Percentiles rank a stretch among this genome's conserved stretches.
These are phyloP conservation scores for Coemansia reversa DNA, from an alignment of 192 early-diverging fungal genomes.

Conservation along the genomic window DNA sequence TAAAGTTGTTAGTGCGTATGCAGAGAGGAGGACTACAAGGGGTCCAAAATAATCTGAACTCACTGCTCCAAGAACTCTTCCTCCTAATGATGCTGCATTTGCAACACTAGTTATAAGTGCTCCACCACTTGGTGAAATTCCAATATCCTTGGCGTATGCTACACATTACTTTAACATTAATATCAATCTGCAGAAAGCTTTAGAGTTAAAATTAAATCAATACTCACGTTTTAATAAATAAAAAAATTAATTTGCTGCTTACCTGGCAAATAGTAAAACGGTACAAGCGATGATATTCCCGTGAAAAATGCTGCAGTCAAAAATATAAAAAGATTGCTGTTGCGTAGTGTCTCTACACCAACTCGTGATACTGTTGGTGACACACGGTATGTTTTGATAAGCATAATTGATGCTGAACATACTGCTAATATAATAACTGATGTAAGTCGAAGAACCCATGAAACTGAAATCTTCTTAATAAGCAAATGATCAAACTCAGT, in stretches of 20 bases:
- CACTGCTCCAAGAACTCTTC: slow-evolving; percentile 25
- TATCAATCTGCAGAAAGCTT: neutral
- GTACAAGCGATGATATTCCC: slow-evolving; percentile 40
- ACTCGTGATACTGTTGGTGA: neutral
- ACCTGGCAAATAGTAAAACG: slow-evolving; percentile 54
- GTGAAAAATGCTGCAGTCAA: slow-evolving; percentile 40
- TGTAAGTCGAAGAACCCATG: slow-evolving; percentile 64
- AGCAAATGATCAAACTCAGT: slow-evolving; percentile 60
- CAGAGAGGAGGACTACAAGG: slow-evolving; percentile 22
- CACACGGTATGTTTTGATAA: slow-evolving; percentile 37
- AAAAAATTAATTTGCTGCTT: slow-evolving; percentile 1
- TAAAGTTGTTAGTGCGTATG: slow-evolving; percentile 30
- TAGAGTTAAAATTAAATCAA: no score
- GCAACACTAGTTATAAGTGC: slow-evolving; percentile 45
- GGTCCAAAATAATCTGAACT: slow-evolving; percentile 48
- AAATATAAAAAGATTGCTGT: slow-evolving; percentile 32
- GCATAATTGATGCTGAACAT: slow-evolving; percentile 26
- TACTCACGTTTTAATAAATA: neutral
- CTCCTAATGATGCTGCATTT: slow-evolving; percentile 44
- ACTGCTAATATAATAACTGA: slow-evolving; percentile 46
- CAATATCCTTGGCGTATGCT: slow-evolving; percentile 44
- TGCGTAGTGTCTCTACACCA: slow-evolving; percentile 2
- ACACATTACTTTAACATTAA: neutral
- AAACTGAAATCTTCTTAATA: slow-evolving; percentile 55
- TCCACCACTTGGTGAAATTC: slow-evolving; percentile 29